Evolutionary conservation across 768 basidiomycete species (phyloP).

Genomic region (Hygrophorus pudorinus): DNA sequence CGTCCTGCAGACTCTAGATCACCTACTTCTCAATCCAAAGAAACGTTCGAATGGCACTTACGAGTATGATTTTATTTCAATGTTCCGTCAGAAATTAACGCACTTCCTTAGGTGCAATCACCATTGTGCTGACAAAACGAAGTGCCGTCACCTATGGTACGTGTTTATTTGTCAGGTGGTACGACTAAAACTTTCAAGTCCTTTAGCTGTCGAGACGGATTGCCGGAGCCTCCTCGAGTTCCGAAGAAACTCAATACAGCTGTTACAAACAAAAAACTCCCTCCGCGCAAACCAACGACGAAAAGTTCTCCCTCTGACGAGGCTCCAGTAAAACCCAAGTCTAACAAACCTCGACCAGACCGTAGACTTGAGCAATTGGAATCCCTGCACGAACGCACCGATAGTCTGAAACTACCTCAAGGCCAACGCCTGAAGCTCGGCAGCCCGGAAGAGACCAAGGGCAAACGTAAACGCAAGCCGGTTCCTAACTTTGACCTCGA

Average conservation of each 20-base stretch:
- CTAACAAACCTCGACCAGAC: constrained; percentile 19
- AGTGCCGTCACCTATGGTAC: constrained; percentile 73
- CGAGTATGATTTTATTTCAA: constrained; percentile 29
- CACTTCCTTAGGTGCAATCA: constrained; percentile 60
- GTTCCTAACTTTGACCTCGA: constrained; percentile 40
- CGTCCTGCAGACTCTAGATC: constrained; percentile 3
- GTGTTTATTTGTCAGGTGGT: constrained; percentile 6
- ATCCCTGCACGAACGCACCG: constrained; percentile 30
- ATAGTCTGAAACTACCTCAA: constrained; percentile 25
- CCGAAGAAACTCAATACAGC: constrained; percentile 14
- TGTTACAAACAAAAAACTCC: neutral
- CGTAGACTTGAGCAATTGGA: constrained; percentile 30
- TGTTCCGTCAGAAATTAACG: neutral
- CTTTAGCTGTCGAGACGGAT: constrained; percentile 66
- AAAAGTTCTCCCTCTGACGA: neutral
- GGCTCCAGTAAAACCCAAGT: constrained; percentile 9
- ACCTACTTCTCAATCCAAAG: constrained; percentile 14
- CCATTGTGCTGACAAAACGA: constrained; percentile 64
- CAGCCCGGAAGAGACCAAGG: neutral
- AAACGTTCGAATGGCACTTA: constrained; percentile 56
- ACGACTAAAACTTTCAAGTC: constrained; percentile 1
- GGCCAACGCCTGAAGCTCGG: constrained; percentile 39
- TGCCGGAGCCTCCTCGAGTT: constrained; percentile 35
- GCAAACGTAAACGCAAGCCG: constrained; percentile 20
- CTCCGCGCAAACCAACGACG: constrained; percentile 2